These are phyloP conservation scores for Amanita rubescens DNA, from an alignment of 768 basidiomycete genomes.

Conservation along the genomic window DNA sequence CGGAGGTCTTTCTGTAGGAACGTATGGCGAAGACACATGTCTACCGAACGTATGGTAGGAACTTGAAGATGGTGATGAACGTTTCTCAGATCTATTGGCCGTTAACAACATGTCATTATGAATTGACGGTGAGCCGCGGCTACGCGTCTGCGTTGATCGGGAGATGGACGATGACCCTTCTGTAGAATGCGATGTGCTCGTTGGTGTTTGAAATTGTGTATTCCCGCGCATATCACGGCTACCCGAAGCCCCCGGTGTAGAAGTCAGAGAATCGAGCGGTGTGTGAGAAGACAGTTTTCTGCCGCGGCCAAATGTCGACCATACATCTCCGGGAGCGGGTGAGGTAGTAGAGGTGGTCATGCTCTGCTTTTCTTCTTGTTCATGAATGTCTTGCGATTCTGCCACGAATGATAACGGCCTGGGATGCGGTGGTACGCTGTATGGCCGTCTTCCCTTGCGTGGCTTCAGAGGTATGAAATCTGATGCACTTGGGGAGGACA, in stretches of 20 bases:
- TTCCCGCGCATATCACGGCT: not conserved
- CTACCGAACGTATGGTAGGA: conserved; percentile 22
- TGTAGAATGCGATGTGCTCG: conserved; percentile 1
- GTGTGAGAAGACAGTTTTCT: not conserved
- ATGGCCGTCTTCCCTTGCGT: not conserved
- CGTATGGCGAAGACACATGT: conserved; percentile 18
- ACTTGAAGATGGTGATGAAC: conserved; percentile 22
- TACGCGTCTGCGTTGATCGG: conserved; percentile 1
- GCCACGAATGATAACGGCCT: not conserved
- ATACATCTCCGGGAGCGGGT: not conserved
- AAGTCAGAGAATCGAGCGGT: not conserved
- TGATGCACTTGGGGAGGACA: not conserved
- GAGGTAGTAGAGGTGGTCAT: not conserved
- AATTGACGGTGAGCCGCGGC: conserved; percentile 3
- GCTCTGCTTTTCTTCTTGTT: not conserved
- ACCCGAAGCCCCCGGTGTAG: no score
- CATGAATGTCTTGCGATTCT: not conserved
- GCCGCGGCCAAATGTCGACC: conserved; percentile 7
- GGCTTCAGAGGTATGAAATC: conserved; percentile 4
- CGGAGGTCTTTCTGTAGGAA: conserved; percentile 31
- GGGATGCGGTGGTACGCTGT: not conserved
- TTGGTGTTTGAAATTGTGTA: not conserved
- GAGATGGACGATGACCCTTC: not conserved
- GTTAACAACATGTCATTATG: conserved; percentile 19
- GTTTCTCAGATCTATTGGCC: conserved; percentile 26